phyloP scores from a whole-genome alignment of 139 green algal genomes.

The Nannochloris sp. region DNA sequence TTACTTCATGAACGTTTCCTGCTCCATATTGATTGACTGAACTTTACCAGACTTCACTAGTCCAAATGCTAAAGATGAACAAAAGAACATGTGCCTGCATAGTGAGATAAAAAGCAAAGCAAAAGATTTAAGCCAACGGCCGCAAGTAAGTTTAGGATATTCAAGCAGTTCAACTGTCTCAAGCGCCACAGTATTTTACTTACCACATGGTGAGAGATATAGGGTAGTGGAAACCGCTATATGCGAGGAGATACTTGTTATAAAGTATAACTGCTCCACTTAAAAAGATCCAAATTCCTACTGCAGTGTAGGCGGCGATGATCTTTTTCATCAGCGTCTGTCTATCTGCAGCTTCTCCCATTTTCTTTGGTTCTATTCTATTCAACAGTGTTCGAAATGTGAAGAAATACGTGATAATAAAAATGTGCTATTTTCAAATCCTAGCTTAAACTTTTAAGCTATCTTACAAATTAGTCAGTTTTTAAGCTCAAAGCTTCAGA shows the following conservation, averaged over 20 bases:
- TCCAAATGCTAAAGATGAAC: slow-evolving; percentile 56
- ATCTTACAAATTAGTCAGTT: too few species aligned
- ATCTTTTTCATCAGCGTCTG: neutral
- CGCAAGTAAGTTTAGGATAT: neutral
- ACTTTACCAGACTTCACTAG: slow-evolving; percentile 54
- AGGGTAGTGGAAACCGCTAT: slow-evolving; percentile 79
- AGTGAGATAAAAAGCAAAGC: neutral
- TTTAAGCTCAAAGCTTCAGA: too few species aligned
- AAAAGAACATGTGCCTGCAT: slow-evolving; percentile 88
- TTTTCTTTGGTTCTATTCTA: neutral
- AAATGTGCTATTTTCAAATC: neutral
- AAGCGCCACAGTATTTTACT: neutral
- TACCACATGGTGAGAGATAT: slow-evolving; percentile 67
- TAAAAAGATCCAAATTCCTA: slow-evolving; percentile 3
- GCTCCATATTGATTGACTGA: slow-evolving; percentile 63
- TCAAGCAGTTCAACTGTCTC: neutral
- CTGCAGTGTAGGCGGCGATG: neutral
- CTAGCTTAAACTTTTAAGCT: too few species aligned
- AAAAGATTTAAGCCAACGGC: neutral
- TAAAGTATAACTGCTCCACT: slow-evolving; percentile 76
- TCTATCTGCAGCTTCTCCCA: neutral
- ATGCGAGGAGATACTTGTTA: slow-evolving; percentile 90
- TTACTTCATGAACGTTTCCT: slow-evolving; percentile 51
- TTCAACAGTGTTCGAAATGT: neutral
- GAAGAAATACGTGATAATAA: neutral